phyloP scores from a whole-genome alignment of 305 asterid species.

The Fraxinus angustifolia region DNA sequence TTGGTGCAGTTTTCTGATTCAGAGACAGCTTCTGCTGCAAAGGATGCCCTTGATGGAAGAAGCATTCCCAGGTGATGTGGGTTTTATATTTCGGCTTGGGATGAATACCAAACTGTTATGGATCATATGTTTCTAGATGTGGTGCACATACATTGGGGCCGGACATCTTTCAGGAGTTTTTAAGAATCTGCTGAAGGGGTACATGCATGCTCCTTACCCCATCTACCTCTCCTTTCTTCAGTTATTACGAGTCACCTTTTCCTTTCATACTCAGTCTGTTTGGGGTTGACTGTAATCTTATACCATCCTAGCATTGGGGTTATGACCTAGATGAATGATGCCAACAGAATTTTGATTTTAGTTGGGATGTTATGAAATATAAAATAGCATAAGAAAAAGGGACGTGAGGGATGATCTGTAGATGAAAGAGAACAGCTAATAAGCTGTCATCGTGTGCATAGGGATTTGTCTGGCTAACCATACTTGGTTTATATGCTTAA shows the following conservation, averaged over 20 bases:
- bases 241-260: slow-evolving; percentile 22
- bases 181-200: slow-evolving; percentile 54
- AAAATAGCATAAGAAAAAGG: neutral
- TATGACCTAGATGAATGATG: neutral
- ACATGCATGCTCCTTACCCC: slow-evolving; percentile 63
- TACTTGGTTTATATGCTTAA: neutral
- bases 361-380: slow-evolving; percentile 9
- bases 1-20: slow-evolving; percentile 92
- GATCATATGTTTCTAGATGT: slow-evolving; percentile 36
- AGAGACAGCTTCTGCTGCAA: slow-evolving; percentile 86
- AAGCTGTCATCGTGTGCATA: neutral
- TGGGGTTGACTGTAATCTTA: neutral
- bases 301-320: neutral
- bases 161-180: slow-evolving; percentile 11
- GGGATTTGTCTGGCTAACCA: neutral
- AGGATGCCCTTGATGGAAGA: slow-evolving; percentile 97
- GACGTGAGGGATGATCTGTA: neutral
- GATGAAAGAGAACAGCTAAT: slow-evolving; percentile 1
- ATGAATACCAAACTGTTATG: slow-evolving; percentile 46
- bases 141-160: slow-evolving; percentile 32
- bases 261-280: neutral
- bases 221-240: slow-evolving; percentile 33
- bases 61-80: slow-evolving; percentile 98
- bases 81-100: slow-evolving; percentile 58
- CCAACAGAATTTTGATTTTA: slow-evolving; percentile 10